A percentile compares a stretch with the other conserved stretches of the same genome.
Evolutionary conservation across 495 filamentous ascomycete species (phyloP).

Genomic region (Neurospora sp.): DNA sequence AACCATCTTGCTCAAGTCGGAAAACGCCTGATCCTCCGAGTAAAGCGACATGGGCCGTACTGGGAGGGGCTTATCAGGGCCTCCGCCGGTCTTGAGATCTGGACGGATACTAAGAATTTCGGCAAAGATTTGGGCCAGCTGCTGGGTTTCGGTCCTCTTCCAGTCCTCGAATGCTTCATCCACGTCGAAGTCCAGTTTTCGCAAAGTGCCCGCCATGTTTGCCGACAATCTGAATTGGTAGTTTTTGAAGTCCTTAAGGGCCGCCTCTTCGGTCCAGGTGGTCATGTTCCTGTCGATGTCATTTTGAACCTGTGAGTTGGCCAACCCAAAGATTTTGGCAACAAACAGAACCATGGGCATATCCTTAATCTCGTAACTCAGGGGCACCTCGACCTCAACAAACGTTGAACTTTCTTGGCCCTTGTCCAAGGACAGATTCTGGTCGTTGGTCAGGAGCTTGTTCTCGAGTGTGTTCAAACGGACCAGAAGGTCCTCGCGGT

Average conservation of each 20-base stretch:
- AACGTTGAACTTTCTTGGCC: slow-evolving; percentile 47
- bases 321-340: slow-evolving; percentile 70
- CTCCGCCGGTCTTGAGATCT: slow-evolving; percentile 59
- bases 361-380: slow-evolving; percentile 89
- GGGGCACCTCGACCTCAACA: slow-evolving; percentile 67
- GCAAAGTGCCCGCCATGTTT: slow-evolving; percentile 66
- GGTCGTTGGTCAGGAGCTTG: slow-evolving; percentile 90
- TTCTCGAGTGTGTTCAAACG: slow-evolving; percentile 76
- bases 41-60: slow-evolving; percentile 28
- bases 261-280: slow-evolving; percentile 83
- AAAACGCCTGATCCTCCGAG: slow-evolving; percentile 41
- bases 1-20: slow-evolving; percentile 49
- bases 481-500: slow-evolving; percentile 68
- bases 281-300: slow-evolving; percentile 76
- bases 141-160: slow-evolving; percentile 74
- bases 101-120: slow-evolving; percentile 79
- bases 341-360: slow-evolving; percentile 91
- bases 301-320: slow-evolving; percentile 63
- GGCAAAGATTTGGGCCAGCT: slow-evolving; percentile 86
- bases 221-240: slow-evolving; percentile 80
- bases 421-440: slow-evolving; percentile 60
- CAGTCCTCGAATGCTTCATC: slow-evolving; percentile 86
- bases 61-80: slow-evolving; percentile 38
- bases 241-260: slow-evolving; percentile 79
- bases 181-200: slow-evolving; percentile 77